Evolutionary conservation across 2,329 filamentous ascomycete genomes (phyloP).

Genomic region (Penicillium italicum): DNA sequence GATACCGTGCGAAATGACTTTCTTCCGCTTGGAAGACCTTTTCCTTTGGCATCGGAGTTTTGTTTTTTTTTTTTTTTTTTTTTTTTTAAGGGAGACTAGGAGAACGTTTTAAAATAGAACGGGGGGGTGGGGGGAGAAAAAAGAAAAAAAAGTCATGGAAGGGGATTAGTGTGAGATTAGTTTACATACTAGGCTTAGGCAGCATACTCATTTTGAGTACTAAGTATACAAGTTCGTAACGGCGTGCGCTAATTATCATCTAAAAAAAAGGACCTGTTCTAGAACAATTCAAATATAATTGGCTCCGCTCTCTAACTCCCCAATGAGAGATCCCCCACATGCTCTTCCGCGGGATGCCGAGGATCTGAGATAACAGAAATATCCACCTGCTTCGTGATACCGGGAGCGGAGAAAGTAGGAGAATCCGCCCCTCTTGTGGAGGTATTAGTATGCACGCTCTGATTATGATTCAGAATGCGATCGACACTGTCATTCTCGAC

Average conservation of each 20-base stretch:
- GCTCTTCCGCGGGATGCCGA: background rate
- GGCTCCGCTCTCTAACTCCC: background rate
- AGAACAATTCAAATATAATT: background rate
- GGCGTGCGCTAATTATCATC: background rate
- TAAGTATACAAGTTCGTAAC: too few relatives aligned
- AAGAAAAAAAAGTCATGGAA: too few relatives aligned
- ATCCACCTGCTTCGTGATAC: conserved; percentile 31
- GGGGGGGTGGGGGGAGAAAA: too few relatives aligned
- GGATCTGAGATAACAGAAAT: conserved; percentile 21
- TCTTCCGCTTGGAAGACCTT: too few relatives aligned
- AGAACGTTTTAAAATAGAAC: too few relatives aligned
- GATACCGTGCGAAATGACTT: too few relatives aligned
- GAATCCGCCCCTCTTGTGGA: conserved; percentile 11
- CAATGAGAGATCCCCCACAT: background rate
- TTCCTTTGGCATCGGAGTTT: too few relatives aligned
- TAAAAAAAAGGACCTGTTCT: background rate
- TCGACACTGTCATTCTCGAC: conserved; percentile 26
- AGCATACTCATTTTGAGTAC: too few relatives aligned
- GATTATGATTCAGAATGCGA: conserved; percentile 21
- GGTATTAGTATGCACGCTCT: conserved; percentile 8
- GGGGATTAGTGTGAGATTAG: too few relatives aligned
- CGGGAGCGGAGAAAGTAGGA: conserved; percentile 8
- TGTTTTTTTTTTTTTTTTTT: too few relatives aligned
- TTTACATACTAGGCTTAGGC: too few relatives aligned
- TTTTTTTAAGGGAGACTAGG: too few relatives aligned